These are phyloP conservation scores for Magnaporthales sp. DNA, from an alignment of 2,329 filamentous ascomycete genomes.

Conservation along the genomic window DNA sequence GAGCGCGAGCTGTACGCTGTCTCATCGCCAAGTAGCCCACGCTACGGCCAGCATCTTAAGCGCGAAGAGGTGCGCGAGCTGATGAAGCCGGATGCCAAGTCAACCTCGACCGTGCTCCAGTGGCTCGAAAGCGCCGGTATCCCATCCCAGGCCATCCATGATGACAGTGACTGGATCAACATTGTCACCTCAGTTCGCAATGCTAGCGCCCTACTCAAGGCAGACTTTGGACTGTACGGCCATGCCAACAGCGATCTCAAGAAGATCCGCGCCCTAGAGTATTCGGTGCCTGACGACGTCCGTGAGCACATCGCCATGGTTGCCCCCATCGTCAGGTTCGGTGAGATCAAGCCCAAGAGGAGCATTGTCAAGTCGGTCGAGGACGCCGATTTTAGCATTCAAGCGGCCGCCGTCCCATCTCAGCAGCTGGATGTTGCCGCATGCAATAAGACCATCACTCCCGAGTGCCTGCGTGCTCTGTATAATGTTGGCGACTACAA, in stretches of 20 bases:
- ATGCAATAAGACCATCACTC: conserved; percentile 26
- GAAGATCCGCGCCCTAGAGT: conserved; percentile 22
- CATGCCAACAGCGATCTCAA: conserved; percentile 6
- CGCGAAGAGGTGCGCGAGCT: conserved; percentile 39
- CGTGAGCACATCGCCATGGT: conserved; percentile 31
- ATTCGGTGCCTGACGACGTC: conserved; percentile 24
- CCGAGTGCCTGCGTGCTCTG: conserved; percentile 32
- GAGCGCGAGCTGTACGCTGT: conserved; percentile 21
- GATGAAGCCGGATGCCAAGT: conserved; percentile 31
- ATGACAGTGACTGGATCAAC: conserved; percentile 19
- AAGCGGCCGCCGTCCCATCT: conserved; percentile 10
- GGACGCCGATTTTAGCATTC: conserved; percentile 1
- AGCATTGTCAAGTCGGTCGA: conserved; percentile 15
- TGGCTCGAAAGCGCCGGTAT: conserved; percentile 36
- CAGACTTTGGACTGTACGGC: conserved; percentile 20
- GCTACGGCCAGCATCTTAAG: conserved; percentile 39
- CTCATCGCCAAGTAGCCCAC: conserved; percentile 34
- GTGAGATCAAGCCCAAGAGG: conserved; percentile 11
- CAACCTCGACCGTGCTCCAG: conserved; percentile 28
- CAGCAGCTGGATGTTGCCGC: conserved; percentile 11
- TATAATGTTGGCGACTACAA: conserved; percentile 38
- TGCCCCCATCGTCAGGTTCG: conserved; percentile 39
- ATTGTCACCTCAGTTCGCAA: conserved; percentile 17
- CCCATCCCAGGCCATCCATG: conserved; percentile 21
- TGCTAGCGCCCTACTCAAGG: conserved; percentile 18